phyloP scores from a whole-genome alignment of 1,284 basidiomycete genomes.

The Pseudozyma sp. region DNA sequence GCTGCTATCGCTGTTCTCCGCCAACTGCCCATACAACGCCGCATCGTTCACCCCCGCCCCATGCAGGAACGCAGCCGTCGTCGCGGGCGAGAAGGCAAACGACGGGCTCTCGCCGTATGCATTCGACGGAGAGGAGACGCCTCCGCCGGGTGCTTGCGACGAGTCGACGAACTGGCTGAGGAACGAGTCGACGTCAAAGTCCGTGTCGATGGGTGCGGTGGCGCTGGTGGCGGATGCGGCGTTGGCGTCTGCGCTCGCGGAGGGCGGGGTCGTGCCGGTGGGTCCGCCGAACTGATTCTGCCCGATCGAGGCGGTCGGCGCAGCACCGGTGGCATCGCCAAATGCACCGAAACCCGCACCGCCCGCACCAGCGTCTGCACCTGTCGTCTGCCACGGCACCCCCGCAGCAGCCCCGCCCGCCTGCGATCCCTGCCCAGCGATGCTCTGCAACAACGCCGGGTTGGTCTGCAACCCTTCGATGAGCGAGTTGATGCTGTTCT shows the following conservation, averaged over 20 bases:
- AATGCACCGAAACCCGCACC: not conserved
- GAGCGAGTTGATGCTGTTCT: slow-evolving; percentile 78
- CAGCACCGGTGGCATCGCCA: slow-evolving; percentile 2
- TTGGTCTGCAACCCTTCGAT: slow-evolving; percentile 79
- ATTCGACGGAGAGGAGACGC: slow-evolving; percentile 24
- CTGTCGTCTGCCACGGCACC: slow-evolving; percentile 13
- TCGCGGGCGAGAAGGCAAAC: slow-evolving; percentile 45
- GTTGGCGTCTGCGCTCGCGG: not conserved
- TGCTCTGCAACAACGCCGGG: slow-evolving; percentile 25
- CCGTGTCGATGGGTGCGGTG: slow-evolving; percentile 19
- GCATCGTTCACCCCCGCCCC: slow-evolving; percentile 10
- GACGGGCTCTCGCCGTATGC: slow-evolving; percentile 28
- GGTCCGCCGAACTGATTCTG: slow-evolving; percentile 3
- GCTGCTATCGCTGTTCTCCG: slow-evolving; percentile 2
- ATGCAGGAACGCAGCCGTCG: slow-evolving; percentile 45
- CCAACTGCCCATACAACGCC: not conserved
- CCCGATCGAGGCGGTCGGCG: not conserved
- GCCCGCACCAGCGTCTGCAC: not conserved
- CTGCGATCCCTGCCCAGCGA: slow-evolving; percentile 6
- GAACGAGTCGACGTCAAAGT: slow-evolving; percentile 64
- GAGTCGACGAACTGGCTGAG: slow-evolving; percentile 59
- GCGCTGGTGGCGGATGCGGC: not conserved
- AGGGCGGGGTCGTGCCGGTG: slow-evolving; percentile 22
- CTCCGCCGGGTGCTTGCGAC: slow-evolving; percentile 44
- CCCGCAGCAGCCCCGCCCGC: not conserved